These are phyloP conservation scores for Euphrasia arctica DNA, from an alignment of 305 asterid species.

Conservation along the genomic window DNA sequence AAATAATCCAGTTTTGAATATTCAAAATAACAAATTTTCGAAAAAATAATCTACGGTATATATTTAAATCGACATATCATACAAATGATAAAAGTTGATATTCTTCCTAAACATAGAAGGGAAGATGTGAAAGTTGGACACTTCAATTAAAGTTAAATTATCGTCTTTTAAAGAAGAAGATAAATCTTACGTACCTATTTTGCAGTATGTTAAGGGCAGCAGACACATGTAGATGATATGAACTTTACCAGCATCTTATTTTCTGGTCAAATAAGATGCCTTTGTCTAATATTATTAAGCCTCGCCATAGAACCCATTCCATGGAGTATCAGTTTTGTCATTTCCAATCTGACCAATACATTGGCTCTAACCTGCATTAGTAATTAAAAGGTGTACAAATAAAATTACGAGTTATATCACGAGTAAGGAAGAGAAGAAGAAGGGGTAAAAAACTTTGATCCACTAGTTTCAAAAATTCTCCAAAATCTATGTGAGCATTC, in stretches of 20 bases:
- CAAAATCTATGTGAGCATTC: constrained; percentile 10
- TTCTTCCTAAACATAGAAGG: not conserved
- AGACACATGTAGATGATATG: not conserved
- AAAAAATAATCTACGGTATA: not conserved
- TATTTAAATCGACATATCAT: not conserved
- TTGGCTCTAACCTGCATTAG: constrained; percentile 11
- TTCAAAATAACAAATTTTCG: not conserved
- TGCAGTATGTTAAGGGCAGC: not conserved
- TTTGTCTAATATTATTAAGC: not conserved
- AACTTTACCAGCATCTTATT: not conserved
- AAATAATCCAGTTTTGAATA: not conserved
- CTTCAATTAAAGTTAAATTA: not conserved
- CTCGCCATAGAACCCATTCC: not conserved
- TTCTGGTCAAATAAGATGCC: not conserved
- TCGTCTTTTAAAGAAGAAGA: not conserved
- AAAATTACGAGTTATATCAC: not conserved
- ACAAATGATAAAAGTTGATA: not conserved
- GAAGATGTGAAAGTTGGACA: not conserved
- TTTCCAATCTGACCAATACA: not conserved
- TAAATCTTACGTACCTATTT: not conserved
- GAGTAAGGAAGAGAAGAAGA: not conserved
- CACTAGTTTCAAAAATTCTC: not conserved
- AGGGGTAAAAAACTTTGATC: not conserved
- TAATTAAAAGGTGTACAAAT: not conserved
- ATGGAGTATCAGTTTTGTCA: not conserved